Evolutionary conservation across 306 rosid genomes (phyloP).

Genomic region (Lotus japonicus): DNA sequence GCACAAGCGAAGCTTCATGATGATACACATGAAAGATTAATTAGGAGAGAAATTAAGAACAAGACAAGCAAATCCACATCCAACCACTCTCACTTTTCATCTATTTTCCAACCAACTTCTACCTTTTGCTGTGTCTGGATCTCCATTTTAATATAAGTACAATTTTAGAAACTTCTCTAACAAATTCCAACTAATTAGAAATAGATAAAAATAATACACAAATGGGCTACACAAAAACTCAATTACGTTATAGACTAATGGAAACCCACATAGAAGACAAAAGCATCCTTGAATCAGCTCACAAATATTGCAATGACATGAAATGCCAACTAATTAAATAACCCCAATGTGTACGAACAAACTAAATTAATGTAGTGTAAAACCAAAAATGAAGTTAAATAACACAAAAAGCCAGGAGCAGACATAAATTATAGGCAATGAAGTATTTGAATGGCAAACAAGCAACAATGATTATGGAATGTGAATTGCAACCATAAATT

Average conservation of each 20-base stretch:
- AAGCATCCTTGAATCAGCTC: neutral
- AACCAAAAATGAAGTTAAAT: neutral
- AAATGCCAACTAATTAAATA: conserved; percentile 8
- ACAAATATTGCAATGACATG: neutral
- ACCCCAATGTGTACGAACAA: neutral
- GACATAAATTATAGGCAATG: conserved; percentile 23
- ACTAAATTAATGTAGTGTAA: neutral
- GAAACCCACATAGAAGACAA: conserved; percentile 10
- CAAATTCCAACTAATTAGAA: conserved; percentile 14
- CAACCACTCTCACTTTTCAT: conserved; percentile 21
- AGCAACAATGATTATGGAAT: conserved; percentile 34
- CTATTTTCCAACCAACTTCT: conserved; percentile 42
- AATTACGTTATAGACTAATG: conserved; percentile 6
- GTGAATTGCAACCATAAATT: conserved; percentile 6
- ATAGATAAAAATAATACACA: neutral
- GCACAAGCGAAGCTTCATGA: neutral
- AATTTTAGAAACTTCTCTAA: neutral
- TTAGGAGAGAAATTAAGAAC: neutral
- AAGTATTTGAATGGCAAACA: conserved; percentile 22
- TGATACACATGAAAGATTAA: neutral
- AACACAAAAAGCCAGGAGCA: neutral
- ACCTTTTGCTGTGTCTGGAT: conserved; percentile 9
- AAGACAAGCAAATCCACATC: conserved; percentile 22
- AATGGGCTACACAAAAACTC: neutral
- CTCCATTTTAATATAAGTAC: neutral